Conservation (phyloP, 768 basidiomycete species). For the Atractiella rhizophila region DNA sequence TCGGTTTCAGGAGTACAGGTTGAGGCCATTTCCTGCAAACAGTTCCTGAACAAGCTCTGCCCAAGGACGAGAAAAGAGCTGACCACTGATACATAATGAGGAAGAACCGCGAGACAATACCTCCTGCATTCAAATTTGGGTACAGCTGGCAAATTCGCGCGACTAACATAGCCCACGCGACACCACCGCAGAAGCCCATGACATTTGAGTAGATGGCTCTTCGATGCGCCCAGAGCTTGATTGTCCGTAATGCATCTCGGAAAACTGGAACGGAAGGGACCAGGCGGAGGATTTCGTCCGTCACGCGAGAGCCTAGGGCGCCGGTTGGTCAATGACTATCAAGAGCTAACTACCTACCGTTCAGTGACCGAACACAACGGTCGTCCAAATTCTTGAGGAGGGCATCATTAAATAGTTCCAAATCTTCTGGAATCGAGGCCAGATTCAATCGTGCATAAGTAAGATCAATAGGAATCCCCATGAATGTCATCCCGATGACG, state of each 20-base stretch:
- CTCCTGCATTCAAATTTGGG: constrained; percentile 76
- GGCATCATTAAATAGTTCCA: constrained; percentile 73
- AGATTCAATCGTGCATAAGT: constrained; percentile 70
- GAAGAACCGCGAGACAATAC: constrained; percentile 91
- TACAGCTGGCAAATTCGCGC: constrained; percentile 97
- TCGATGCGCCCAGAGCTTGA: constrained; percentile 96
- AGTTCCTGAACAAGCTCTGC: not conserved
- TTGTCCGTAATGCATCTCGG: constrained; percentile 77
- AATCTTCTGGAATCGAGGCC: constrained; percentile 69
- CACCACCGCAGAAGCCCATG: constrained; percentile 88
- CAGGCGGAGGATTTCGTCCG: constrained; percentile 77
- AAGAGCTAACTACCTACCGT: constrained; percentile 31
- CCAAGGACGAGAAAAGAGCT: constrained; percentile 17
- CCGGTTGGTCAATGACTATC: not conserved
- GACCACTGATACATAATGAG: constrained; percentile 95
- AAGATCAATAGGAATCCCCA: constrained; percentile 78
- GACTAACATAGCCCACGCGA: constrained; percentile 97
- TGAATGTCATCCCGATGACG: constrained; percentile 71
- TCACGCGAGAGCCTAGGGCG: constrained; percentile 60
- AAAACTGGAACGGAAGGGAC: constrained; percentile 87
- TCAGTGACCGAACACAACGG: constrained; percentile 76
- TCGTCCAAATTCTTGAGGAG: constrained; percentile 80
- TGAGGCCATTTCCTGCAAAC: constrained; percentile 74
- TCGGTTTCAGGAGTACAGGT: constrained; percentile 86
- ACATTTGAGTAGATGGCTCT: constrained; percentile 96